These are phyloP conservation scores for Paecilomyces sp. DNA, from an alignment of 2,329 filamentous ascomycete genomes.

Conservation along the genomic window DNA sequence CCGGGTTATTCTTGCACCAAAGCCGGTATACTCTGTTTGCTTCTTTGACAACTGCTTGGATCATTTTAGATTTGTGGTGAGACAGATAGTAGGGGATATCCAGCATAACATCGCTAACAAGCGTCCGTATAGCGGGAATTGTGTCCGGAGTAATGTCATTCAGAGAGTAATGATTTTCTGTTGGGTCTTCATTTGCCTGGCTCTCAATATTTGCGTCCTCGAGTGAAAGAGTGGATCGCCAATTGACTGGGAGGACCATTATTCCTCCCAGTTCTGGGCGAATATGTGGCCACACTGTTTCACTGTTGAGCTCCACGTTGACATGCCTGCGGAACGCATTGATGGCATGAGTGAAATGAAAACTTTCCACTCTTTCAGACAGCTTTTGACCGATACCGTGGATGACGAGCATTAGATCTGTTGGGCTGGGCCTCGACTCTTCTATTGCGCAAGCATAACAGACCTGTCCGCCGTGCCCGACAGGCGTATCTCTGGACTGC, in stretches of 20 bases:
- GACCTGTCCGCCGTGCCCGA: constrained; percentile 20
- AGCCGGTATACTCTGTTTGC: constrained; percentile 93
- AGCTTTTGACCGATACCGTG: constrained; percentile 97
- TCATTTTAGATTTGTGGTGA: constrained; percentile 92
- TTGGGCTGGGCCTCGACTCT: constrained; percentile 61
- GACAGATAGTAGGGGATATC: constrained; percentile 98
- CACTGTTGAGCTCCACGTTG: constrained; percentile 72
- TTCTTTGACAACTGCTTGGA: constrained; percentile 77
- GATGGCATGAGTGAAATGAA: constrained; percentile 93
- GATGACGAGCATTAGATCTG: constrained; percentile 81
- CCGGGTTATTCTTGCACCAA: constrained; percentile 91
- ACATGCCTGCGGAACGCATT: constrained; percentile 81
- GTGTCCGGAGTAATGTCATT: constrained; percentile 89
- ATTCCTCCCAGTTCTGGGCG: constrained; percentile 75
- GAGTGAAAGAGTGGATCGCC: constrained; percentile 81
- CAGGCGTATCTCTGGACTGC: constrained; percentile 22
- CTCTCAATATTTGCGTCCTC: constrained; percentile 65
- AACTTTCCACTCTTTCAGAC: constrained; percentile 89
- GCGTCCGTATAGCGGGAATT: constrained; percentile 82
- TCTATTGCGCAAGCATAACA: constrained; percentile 56
- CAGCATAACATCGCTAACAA: constrained; percentile 97
- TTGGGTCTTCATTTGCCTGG: constrained; percentile 44
- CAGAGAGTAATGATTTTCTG: constrained; percentile 58
- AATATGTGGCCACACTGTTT: constrained; percentile 66
- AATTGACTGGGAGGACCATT: constrained; percentile 93